Percentiles rank a stretch among this genome's conserved stretches.
These are phyloP conservation scores for Anisodus tanguticus DNA, from an alignment of 257 asterid genomes.

Conservation along the genomic window DNA sequence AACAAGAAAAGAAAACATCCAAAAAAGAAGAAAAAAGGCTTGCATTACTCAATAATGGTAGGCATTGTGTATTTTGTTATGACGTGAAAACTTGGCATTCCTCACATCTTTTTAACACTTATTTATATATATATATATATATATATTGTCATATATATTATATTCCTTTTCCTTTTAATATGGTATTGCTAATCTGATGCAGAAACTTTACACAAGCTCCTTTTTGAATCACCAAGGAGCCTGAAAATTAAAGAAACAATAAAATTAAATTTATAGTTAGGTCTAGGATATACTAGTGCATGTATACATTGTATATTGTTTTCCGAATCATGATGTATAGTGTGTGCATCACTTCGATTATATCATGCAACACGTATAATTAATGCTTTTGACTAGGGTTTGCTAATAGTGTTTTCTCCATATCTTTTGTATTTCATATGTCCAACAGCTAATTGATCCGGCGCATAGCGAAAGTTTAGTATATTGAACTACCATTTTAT, in stretches of 20 bases:
- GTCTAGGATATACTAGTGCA: background rate
- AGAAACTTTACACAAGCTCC: conserved; percentile 22
- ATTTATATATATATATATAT: too few relatives aligned
- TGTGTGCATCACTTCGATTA: background rate
- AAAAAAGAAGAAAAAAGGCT: background rate
- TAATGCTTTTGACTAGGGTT: conserved; percentile 3
- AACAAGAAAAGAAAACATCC: background rate
- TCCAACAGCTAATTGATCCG: background rate
- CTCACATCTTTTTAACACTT: background rate
- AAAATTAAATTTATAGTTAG: background rate
- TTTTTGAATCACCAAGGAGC: background rate
- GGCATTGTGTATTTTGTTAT: conserved; percentile 17
- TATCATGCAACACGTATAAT: background rate
- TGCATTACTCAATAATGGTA: conserved; percentile 23
- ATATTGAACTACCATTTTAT: background rate
- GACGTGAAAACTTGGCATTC: conserved; percentile 13
- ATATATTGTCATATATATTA: background rate
- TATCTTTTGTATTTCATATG: background rate
- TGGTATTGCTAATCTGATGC: conserved; percentile 16
- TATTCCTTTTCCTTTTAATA: background rate
- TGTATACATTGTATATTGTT: background rate
- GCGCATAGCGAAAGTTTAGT: background rate
- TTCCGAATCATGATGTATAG: background rate
- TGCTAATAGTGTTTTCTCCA: background rate
- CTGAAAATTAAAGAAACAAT: background rate